Evolutionary conservation across 352 stramenopile species (phyloP), one percentile per base, ranked within the genome.

Genomic region (Phytophthora crassamura): DNA sequence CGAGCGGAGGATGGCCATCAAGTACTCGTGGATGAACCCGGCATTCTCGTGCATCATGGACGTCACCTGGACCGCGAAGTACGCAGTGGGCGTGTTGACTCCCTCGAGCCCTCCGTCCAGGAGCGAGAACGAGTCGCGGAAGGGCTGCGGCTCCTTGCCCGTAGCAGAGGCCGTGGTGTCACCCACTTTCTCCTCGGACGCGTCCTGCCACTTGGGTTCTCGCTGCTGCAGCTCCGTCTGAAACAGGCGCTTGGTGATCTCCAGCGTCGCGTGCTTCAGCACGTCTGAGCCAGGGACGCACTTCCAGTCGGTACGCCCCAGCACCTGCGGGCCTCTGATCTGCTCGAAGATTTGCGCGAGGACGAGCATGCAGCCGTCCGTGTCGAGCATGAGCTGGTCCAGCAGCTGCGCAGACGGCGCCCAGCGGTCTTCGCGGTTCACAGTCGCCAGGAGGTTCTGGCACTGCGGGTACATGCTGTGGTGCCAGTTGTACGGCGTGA

Each of bases 221-320:
- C 78, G 62, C 22, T 80, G 72, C 9, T 51, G 62, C 2, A 87
- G 48, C 52, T 92, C 79, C 0, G 50, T 58, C 28, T 82, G 55
- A 40, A 78, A 88, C 0, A 89, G 39, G 9, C 64, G 55, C 50
- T 76, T 71, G 5, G 74, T 74, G 15, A 84, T 74, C 25, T 70
- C 66, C 25, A 90, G 57, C 8, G 81, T 59, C 8, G 80, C 41
- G 10, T 79, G 59, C 38, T 82, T 73, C 25, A 93, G 67, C 9
- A 85, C 28, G 10, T 72, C 54, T 7, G 75, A 67, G 16, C 84
- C 84, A n/a, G 82, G 84, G 16, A 93, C 59, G n/a, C 56, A 69
- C 60, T 80, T 82, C 84, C 84, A 93, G 30, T 91, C 77, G 53
- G 86, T 81, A n/a, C 66, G 51, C 49, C 73, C 84, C 46, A 68